Evolutionary conservation across 371 early-diverging fungal genomes (phyloP), one percentile per base, ranked within the genome.

Genomic region (Zychaea mexicana): DNA sequence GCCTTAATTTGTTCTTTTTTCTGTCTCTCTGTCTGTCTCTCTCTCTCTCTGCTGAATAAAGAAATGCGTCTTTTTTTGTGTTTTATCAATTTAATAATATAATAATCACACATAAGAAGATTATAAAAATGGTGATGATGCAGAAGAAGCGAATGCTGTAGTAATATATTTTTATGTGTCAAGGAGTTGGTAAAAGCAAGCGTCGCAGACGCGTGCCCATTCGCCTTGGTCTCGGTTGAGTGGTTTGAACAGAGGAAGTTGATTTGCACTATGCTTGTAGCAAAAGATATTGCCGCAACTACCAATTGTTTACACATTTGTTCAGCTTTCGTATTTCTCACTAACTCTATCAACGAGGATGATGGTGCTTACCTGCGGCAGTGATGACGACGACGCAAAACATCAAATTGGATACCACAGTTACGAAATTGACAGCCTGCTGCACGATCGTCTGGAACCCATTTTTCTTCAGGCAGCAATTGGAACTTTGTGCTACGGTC

Each of bases 141-240:
- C 2, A 6, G 36, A 21, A 19, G 19, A 42, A 39, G n/a, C n/a
- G n/a, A n/a, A n/a, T n/a, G n/a, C n/a, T n/a, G n/a, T n/a, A n/a
- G n/a, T n/a, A n/a, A n/a, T n/a, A n/a, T n/a, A n/a, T n/a, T n/a
- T 3, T 36, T 42, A 27, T 15, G 24, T 2, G 53, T 46, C 57
- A 15, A 64, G 36, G 15, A 64, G 59, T 31, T 36, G 57, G 42
- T 63, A 70, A 47, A 72, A 72, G 54, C 72, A 72, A 26, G 46
- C 21, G 36, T 72, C 72, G 36, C 72, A 72, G 6, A 72, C 72
- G 45, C 72, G 65, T 31, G 61, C 62, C 72, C 72, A 72, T 61
- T 72, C 64, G 27, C 68, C 68, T 31, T 59, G 30, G 33, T 56
- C 45, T 26, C 38, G 33, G 22, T 62, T 52, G 26, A 27, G 47